Evolutionary conservation across 1,139 yeast genomes (phyloP), one percentile per base, ranked within the genome.

Genomic region (Candida buenavistaensis): DNA sequence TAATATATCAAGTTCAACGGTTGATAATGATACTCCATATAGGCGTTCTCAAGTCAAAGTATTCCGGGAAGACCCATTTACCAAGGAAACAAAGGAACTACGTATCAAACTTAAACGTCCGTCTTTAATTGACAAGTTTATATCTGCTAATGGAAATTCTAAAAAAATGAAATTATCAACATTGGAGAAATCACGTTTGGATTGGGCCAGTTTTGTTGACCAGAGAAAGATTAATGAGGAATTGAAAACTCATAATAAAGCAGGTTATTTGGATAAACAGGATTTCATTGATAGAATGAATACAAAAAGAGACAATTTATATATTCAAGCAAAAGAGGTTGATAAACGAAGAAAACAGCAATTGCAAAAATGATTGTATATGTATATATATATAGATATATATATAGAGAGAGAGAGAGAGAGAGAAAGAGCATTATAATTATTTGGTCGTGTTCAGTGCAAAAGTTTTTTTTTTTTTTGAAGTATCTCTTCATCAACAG

Each of bases 121-220:
- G 2, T 80, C 95, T 5, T 62, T 90, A 31, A 68, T 89, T 19
- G 97, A 88, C 47, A 88, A 67, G 48, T 68, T 69, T 35, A 42
- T 69, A 28, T 38, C 54, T 3, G 37, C 58, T 0, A 53, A 52
- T 23, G 64, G 67, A 6, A 64, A 54, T 47, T 65, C 64, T 41
- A 59, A 60, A 39, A 79, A 81, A 30, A 28, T 37, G 39, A 90
- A 89, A 56, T 68, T 94, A 42, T 86, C 95, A 13, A 94, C 98
- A 0, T 66, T 92, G 43, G 97, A 94, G 56, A 92, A 92, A 57
- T 86, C 96, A 2, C 72, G 95, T 42, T 70, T 92, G 39, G 98
- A 92, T 58, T 92, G 98, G 96, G 95, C 96, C 1, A 80, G 88
- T 41, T 90, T 86, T 62, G 97, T 94, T 14, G 97, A 92, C 59